Conservation (phyloP, 331 rosid genomes). For the Quercus lobata region DNA sequence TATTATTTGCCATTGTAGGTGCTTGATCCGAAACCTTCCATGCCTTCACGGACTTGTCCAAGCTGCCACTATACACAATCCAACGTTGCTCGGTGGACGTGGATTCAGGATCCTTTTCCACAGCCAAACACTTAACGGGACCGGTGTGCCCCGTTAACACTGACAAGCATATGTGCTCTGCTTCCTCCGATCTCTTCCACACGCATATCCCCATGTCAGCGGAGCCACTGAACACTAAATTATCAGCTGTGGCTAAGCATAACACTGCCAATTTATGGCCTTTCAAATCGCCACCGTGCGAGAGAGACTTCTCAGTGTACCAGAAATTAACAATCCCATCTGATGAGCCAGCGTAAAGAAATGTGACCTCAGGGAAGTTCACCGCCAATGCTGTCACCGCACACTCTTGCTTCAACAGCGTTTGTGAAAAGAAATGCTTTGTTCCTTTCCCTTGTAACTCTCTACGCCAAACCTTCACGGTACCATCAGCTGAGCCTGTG, state of each 20-base stretch:
- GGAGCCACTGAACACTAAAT: constrained; percentile 62
- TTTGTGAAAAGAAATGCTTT: constrained; percentile 69
- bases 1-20: neutral
- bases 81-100: constrained; percentile 29
- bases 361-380: constrained; percentile 21
- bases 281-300: constrained; percentile 50
- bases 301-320: constrained; percentile 40
- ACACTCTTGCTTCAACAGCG: constrained; percentile 62
- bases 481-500: constrained; percentile 85
- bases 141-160: constrained; percentile 61
- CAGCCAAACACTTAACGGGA: constrained; percentile 81
- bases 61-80: constrained; percentile 77
- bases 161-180: constrained; percentile 46
- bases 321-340: constrained; percentile 73
- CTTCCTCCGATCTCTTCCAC: constrained; percentile 47
- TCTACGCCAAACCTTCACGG: constrained; percentile 69
- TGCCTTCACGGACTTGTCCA: constrained; percentile 86
- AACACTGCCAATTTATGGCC: constrained; percentile 72
- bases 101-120: constrained; percentile 42
- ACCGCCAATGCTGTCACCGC: constrained; percentile 61
- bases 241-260: constrained; percentile 59
- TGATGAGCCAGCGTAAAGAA: constrained; percentile 60
- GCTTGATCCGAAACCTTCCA: constrained; percentile 63
- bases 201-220: constrained; percentile 82
- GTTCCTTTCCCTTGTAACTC: constrained; percentile 77